Conservation (phyloP, 176 grass and related monocot species). For the Cymbopogon citratus region DNA sequence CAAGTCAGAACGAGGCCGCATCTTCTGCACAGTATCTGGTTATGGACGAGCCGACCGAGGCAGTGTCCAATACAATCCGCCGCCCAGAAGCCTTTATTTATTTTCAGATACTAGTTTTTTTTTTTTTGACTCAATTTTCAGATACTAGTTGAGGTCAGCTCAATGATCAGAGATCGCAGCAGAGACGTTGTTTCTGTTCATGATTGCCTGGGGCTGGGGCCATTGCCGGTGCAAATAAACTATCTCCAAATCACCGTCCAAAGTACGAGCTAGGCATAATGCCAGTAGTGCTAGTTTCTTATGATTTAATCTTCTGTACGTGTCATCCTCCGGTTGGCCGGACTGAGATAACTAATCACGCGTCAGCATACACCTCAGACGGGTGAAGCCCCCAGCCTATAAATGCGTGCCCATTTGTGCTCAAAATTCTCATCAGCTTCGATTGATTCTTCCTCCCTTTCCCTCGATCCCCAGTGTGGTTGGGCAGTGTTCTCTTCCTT, state of each 20-base stretch:
- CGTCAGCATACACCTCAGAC: background rate
- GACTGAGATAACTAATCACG: background rate
- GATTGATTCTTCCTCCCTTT: background rate
- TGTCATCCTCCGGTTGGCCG: background rate
- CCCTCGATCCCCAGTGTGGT: background rate
- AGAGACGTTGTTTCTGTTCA: slow-evolving; percentile 1
- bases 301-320: background rate
- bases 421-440: background rate
- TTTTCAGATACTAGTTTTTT: too few relatives aligned
- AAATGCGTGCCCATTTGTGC: slow-evolving; percentile 3
- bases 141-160: background rate
- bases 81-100: too few relatives aligned
- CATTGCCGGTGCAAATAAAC: background rate
- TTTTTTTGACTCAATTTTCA: background rate
- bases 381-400: background rate
- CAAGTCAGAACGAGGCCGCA: background rate
- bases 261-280: background rate
- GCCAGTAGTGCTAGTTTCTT: background rate
- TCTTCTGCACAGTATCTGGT: background rate
- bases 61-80: background rate
- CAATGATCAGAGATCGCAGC: slow-evolving; percentile 20
- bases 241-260: slow-evolving; percentile 33
- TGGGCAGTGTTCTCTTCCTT: background rate
- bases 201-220: background rate
- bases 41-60: background rate